Conservation (phyloP, 306 rosid genomes). For the Cotoneaster glaucophyllus region DNA sequence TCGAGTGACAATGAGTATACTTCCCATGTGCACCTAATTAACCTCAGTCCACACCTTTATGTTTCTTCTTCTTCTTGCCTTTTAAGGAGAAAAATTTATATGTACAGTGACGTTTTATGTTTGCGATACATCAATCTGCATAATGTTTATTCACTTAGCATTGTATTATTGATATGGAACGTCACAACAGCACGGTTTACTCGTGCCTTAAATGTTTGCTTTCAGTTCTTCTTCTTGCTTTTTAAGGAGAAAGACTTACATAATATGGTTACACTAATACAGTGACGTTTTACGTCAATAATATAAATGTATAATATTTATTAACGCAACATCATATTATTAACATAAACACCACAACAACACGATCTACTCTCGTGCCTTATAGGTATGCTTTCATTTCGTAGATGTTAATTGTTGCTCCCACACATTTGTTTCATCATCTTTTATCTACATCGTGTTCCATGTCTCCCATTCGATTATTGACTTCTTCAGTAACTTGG, state of each 20-base stretch:
- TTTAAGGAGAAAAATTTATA: neutral
- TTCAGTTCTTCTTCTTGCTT: constrained; percentile 1
- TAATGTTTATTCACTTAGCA: no score
- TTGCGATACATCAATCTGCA: no score
- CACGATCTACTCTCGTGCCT: fast-evolving
- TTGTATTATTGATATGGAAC: no score
- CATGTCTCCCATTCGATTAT: neutral
- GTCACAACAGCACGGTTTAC: no score
- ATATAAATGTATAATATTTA: no score
- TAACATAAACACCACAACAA: no score
- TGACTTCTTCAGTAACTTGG: neutral
- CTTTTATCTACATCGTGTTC: neutral
- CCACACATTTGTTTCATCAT: neutral
- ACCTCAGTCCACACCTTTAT: neutral
- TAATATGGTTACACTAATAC: no score
- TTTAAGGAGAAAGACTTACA: neutral
- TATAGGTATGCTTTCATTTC: neutral
- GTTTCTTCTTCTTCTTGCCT: constrained; percentile 4
- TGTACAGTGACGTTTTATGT: no score
- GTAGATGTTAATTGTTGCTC: neutral
- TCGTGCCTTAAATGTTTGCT: no score
- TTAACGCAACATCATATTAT: no score
- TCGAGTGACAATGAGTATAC: constrained; percentile 45
- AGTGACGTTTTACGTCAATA: no score
- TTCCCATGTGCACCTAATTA: constrained; percentile 45